phyloP scores from a whole-genome alignment of 2,329 filamentous ascomycete genomes.

The Fusarium metavorans region DNA sequence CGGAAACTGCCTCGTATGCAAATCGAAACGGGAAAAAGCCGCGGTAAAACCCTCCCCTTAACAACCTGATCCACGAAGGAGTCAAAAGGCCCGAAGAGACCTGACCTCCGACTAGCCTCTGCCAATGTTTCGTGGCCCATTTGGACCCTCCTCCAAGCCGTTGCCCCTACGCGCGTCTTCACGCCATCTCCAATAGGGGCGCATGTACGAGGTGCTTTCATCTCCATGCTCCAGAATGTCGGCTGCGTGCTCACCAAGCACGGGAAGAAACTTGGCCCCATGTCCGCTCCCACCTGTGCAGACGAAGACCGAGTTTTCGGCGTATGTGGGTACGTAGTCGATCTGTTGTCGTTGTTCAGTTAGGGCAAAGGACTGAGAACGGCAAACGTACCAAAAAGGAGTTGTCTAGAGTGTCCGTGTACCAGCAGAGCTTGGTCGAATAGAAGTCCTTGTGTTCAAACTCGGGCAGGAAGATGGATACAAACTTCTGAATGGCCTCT shows the following conservation, averaged over 20 bases:
- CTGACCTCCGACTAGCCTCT: background rate
- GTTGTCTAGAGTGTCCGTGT: background rate
- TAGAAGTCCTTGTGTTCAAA: background rate
- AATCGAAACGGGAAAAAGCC: background rate
- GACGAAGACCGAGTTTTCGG: conserved; percentile 48
- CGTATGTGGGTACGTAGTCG: conserved; percentile 48
- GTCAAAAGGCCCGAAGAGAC: background rate
- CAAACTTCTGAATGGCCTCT: background rate
- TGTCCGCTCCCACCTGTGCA: conserved; percentile 52
- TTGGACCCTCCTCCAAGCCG: conserved; percentile 48
- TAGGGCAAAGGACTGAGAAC: too few relatives aligned
- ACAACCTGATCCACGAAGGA: background rate
- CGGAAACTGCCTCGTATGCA: background rate
- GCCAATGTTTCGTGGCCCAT: background rate
- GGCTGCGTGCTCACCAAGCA: conserved; percentile 51
- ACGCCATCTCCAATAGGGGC: conserved; percentile 48
- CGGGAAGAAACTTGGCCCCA: conserved; percentile 52
- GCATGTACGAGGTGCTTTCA: conserved; percentile 45
- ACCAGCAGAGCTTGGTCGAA: background rate
- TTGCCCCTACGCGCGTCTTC: conserved; percentile 42
- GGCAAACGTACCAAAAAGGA: background rate
- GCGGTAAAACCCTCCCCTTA: background rate
- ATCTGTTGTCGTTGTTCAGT: conserved; percentile 35
- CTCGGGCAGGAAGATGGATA: background rate
- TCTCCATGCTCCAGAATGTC: conserved; percentile 46